These are phyloP conservation scores for Globisporangium splendens DNA, from an alignment of 352 stramenopile genomes.

Conservation along the genomic window DNA sequence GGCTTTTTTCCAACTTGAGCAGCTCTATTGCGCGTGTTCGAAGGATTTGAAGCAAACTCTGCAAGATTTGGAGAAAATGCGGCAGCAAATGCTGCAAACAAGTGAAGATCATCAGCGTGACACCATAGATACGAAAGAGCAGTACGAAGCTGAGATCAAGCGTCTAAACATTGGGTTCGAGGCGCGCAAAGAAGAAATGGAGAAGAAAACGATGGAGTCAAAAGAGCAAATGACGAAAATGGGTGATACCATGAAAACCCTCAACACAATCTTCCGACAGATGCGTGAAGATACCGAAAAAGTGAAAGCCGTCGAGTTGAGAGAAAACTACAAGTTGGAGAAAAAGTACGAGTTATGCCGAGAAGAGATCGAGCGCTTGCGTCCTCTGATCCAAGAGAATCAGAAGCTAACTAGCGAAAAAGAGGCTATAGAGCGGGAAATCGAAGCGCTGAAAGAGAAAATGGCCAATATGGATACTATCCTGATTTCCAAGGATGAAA, in stretches of 20 bases:
- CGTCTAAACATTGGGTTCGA: constrained; percentile 46
- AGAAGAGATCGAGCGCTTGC: constrained; percentile 61
- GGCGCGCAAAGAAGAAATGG: constrained; percentile 51
- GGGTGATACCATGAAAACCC: constrained; percentile 89
- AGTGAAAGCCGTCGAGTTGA: constrained; percentile 85
- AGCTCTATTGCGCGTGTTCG: constrained; percentile 35
- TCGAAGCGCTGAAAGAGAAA: constrained; percentile 33
- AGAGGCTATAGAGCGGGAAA: constrained; percentile 24
- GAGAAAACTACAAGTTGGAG: constrained; percentile 79
- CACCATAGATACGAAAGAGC: constrained; percentile 32
- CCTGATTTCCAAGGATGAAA: constrained; percentile 49
- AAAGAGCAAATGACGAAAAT: constrained; percentile 88
- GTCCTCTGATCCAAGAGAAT: constrained; percentile 49
- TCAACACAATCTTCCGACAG: constrained; percentile 92
- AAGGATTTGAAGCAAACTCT: constrained; percentile 31
- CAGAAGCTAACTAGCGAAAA: constrained; percentile 43
- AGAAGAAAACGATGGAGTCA: constrained; percentile 57
- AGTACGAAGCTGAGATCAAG: constrained; percentile 56
- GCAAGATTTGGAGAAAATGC: constrained; percentile 32
- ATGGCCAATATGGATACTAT: constrained; percentile 38
- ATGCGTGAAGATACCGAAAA: constrained; percentile 92
- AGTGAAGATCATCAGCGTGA: constrained; percentile 39
- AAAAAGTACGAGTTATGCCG: constrained; percentile 53
- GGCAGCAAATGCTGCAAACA: constrained; percentile 25
- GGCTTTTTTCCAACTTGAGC: constrained; percentile 72